Evolutionary conservation across 1,284 basidiomycete genomes (phyloP), one percentile per base, ranked within the genome.

Genomic region (Cutaneotrichosporon spelunceum): DNA sequence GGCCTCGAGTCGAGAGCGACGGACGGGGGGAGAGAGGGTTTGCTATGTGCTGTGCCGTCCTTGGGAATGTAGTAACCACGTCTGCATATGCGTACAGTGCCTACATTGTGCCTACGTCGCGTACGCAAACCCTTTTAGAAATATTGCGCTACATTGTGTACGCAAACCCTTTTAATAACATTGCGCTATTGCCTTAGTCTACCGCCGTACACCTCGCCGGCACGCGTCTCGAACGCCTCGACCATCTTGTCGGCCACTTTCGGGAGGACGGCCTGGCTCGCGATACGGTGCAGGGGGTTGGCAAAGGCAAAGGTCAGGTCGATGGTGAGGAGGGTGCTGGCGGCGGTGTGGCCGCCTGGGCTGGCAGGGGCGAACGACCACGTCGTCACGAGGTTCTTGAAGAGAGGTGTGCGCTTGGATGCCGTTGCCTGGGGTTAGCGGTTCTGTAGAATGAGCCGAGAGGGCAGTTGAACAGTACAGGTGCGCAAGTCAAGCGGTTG

Each of bases 221-320:
- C 94, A 34, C 93, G 83, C 68, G 88, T 82, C 78, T 96, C 91
- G 71, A 99, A 99, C 4, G 93, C 93, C 63, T 88, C 82, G 26
- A 97, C 88, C 91, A 96, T 97, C 78, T 89, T 83, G 65, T 85
- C 85, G 9, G 90, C 91, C 10, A 96, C 88, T 72, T 89, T 86
- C 24, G 88, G 88, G 72, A 97, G 91, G 70, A 96, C 91, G 13
- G 87, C 82, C 26, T 87, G 84, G 5, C 90, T 90, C 21, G 93
- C 84, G 1, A 87, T 84, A 1, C 90, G 89, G 73, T 97, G 88
- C 39, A 95, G 70, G 0, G 93, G 93, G 73, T 88, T 94, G 48
- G 88, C 83, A 72, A 98, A 98, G 26, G 88, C 86, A 75, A 91
- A 99, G 1, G 84, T 83, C 33, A 99, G 82, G 68, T 93, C 88